Evolutionary conservation across 805 yeast genomes (phyloP), one percentile per base, ranked within the genome.

Genomic region (Starmerella davenportii): DNA sequence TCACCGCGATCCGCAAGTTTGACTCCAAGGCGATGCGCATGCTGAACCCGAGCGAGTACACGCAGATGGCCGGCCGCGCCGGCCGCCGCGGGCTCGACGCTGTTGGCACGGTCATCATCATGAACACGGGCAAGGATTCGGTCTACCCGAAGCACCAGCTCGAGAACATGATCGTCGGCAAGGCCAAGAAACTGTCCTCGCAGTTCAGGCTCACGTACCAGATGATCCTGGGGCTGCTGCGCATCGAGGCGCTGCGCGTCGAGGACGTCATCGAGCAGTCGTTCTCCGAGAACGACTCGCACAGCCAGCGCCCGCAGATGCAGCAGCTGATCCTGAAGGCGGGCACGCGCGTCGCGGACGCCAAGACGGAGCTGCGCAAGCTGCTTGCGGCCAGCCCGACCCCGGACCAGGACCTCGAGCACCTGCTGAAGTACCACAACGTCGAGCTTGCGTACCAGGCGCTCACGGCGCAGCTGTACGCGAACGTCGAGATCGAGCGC

Each of bases 11-110:
- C 36, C 64, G 87, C 47, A 90, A 90, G 53, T 94, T 87, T 56
- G 98, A 90, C 54, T 96, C 96, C 34, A 68, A 74, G 23, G 70
- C 70, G 0, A 74, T 81, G 58, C 69, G 98, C 58, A 71, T 77
- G 52, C 64, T 90, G 43, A 66, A 77, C 8, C 95, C 98, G 0
- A 98, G 98, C 39, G 98, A 90, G 56, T 90, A 87, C 55, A 90
- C 96, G 0, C 98, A 87, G 60, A 90, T 90, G 98, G 85, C 95
- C 0, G 98, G 98, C 34, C 71, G 98, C 58, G 98, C 98, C 0
- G 98, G 98, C 43, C 74, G 98, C 61, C 74, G 98, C 64, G 98
- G 98, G 27, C 62, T 90, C 46, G 98, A 90, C 62, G 62, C 74
- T 17, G 81, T 79, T 0, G 98, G 98, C 53, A 87, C 95, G 0